Base-by-base conservation (phyloP, 768 basidiomycete genomes). In the Scleroderma citrinum region DNA sequence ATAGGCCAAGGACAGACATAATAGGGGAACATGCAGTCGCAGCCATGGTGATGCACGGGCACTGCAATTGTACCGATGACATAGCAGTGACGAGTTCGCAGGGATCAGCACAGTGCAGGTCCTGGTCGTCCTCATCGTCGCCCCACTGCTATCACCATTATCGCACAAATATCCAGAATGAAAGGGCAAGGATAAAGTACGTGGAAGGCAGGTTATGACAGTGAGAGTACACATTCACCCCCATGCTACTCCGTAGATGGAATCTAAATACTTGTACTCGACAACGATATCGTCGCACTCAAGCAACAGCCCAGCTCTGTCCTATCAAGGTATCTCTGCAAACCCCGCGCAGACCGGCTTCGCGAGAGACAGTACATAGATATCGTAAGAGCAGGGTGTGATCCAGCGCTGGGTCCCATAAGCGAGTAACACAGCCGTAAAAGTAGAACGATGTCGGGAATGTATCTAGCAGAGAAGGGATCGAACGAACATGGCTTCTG, bases 301-400 rank as follows among this genome's bases (percentile, higher is more conserved):
- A 97, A 66, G 58, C 84, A 85, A 94, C 95, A 97, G 19, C 94
- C 94, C 51, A 97, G 70, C 76, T 96, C 95, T 3, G 94, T 95
- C 20, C 83, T 89, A 24, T 74, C 74, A 40, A 98, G 92, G 65
- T 17, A 68, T 73, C 36, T 80, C 83, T 13, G 69, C 74, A 63
- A 98, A 85, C 1, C 94, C 93, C 5, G 67, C 66, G 61, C 95
- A 98, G 41, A 96, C 85, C 44, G 75, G 74, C 41, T 70, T 61
- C 0, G 93, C 92, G 32, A 89, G 78, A 76, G 59, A 94, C 69
- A 16, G 76, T n/a, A n/a, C n/a, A n/a, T 76, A 35, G 77, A 70
- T 11, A 92, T 70, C 1, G 73, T 74, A 38, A 83, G 52, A 19
- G 43, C 53, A 24, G 58, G 42, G 58, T 68, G 51, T 48, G 44